Evolutionary conservation across 2,329 filamentous ascomycete genomes (phyloP).

Genomic region (Penicillium sp.): DNA sequence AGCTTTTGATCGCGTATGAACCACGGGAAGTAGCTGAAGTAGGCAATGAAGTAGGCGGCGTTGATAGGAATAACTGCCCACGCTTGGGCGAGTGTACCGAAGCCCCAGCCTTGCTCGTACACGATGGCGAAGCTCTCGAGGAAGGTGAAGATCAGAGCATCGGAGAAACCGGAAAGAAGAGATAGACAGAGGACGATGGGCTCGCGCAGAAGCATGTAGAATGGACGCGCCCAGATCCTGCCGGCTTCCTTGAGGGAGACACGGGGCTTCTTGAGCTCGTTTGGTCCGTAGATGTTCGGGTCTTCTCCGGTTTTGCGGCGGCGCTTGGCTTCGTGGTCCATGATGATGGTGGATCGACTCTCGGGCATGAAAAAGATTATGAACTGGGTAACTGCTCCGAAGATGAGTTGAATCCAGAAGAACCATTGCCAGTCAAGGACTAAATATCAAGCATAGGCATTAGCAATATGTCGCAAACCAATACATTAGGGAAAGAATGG

Average conservation of each 20-base stretch:
- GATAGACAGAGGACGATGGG: constrained; percentile 69
- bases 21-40: constrained; percentile 52
- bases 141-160: constrained; percentile 66
- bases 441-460: background rate
- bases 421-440: constrained; percentile 53
- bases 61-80: constrained; percentile 65
- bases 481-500: background rate
- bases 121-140: constrained; percentile 57
- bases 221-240: constrained; percentile 60
- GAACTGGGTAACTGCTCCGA: constrained; percentile 50
- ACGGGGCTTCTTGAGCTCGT: constrained; percentile 46
- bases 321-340: constrained; percentile 57
- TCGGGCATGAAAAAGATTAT: constrained; percentile 53
- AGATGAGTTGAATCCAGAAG: constrained; percentile 60
- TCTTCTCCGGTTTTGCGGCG: constrained; percentile 49
- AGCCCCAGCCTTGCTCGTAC: constrained; percentile 57
- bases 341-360: constrained; percentile 54
- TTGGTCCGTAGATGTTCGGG: constrained; percentile 64
- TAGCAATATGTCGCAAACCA: background rate
- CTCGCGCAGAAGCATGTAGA: constrained; percentile 68
- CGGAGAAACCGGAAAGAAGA: constrained; percentile 67
- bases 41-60: constrained; percentile 64
- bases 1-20: constrained; percentile 44
- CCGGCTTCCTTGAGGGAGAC: constrained; percentile 42
- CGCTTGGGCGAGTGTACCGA: constrained; percentile 56